Evolutionary conservation across 176 grass and related monocot genomes (phyloP).

Genomic region (Paspalum notatum): DNA sequence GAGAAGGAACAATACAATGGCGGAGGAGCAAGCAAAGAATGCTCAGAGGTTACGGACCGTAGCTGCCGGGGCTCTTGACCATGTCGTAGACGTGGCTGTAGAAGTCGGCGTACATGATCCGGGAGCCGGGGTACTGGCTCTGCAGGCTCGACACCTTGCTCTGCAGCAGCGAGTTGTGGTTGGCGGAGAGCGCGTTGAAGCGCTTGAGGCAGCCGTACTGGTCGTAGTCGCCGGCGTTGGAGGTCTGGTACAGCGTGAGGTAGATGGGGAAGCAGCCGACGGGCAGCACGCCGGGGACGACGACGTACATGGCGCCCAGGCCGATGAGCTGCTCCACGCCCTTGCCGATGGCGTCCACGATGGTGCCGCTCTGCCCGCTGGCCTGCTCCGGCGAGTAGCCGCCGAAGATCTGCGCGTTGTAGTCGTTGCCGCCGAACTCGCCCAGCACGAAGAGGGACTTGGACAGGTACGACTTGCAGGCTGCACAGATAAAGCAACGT

Average conservation of each 20-base stretch:
- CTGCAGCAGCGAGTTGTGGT: constrained; percentile 80
- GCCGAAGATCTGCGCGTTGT: constrained; percentile 82
- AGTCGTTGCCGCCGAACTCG: constrained; percentile 95
- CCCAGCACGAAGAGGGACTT: constrained; percentile 81
- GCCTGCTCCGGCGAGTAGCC: constrained; percentile 62
- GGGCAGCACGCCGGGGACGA: constrained; percentile 71
- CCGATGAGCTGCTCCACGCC: constrained; percentile 75
- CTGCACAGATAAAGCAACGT: background rate
- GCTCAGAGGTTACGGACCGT: constrained; percentile 20
- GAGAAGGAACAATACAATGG: too few relatives aligned
- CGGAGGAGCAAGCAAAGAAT: too few relatives aligned
- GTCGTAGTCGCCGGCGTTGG: constrained; percentile 72
- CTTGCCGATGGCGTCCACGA: constrained; percentile 61
- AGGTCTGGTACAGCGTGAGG: constrained; percentile 70
- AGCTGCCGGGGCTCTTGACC: constrained; percentile 56
- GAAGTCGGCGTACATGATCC: constrained; percentile 87
- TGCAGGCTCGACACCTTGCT: constrained; percentile 56
- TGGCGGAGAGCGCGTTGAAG: constrained; percentile 63
- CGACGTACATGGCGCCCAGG: constrained; percentile 64
- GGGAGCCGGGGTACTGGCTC: constrained; percentile 50
- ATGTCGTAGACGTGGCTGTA: constrained; percentile 78
- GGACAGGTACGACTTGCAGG: constrained; percentile 71
- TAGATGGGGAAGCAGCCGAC: constrained; percentile 86
- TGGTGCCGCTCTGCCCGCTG: constrained; percentile 37
- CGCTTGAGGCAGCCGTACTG: constrained; percentile 74